Evolutionary conservation across 2,329 filamentous ascomycete species (phyloP), one percentile per base, ranked within the genome.

Genomic region (Fusarium annulatum): DNA sequence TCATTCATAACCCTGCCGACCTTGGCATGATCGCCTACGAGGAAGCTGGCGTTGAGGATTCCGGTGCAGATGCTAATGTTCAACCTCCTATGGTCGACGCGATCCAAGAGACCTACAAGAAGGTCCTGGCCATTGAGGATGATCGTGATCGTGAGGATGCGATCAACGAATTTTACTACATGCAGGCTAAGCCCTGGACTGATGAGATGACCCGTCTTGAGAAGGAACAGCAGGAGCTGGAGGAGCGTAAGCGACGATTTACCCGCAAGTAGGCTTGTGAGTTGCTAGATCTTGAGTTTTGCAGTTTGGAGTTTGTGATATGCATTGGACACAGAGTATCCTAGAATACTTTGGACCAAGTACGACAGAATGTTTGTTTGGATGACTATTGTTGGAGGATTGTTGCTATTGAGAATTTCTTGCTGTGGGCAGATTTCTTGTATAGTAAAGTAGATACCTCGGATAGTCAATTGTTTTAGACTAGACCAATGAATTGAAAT

Each of bases 101-200:
- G 1, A 0, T 36, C 4, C 33, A 15, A 12, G 33, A 4, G 15
- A 19, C 18, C 5, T 36, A 21, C 12, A 9, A 23, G 16, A 11
- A 33, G 21, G 34, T 67, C 12, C 3, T 10, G 28, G 12, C 56
- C 9, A 68, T 67, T 1, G 30, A 42, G 3, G 65, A 67, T 34
- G 15, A 34, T 2, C 65, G 9, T 9, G 65, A 67, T 9, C 63
- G 55, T 2, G 64, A 67, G 1, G 23, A 39, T 1, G 64, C 63
- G 1, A 10, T 67, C 23, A 28, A 9, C 4, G 55, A 61, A 0
- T 52, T 52, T 14, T 52, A 36, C 4, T 36, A 36, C 18, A 36
- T 21, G 49, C 49, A 52, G n/a, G 49, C 38, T 9, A 38, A 23
- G 8, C 39, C 49, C 9, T 67, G 46, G 28, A 42, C 63, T 36